Percentiles rank a stretch among this genome's conserved stretches.
phyloP scores from a whole-genome alignment of 306 rosid genomes.

The Acacia confusa region DNA sequence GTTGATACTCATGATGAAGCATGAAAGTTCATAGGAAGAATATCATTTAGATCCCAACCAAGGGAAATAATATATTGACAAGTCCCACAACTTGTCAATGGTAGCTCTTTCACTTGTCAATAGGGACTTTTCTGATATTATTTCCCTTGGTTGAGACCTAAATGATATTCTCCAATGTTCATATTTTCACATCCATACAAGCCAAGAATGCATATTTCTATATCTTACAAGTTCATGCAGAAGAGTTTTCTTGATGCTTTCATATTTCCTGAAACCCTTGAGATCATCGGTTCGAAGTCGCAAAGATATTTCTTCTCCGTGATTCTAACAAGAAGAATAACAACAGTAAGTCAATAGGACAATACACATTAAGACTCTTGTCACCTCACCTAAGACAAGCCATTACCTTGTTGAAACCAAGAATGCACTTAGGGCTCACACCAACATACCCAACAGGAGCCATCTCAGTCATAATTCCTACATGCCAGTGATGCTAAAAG shows the following conservation, averaged over 20 bases:
- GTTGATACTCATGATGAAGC: background rate
- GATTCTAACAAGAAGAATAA: constrained; percentile 52
- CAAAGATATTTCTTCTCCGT: constrained; percentile 93
- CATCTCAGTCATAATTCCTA: constrained; percentile 98
- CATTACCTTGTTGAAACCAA: constrained; percentile 88
- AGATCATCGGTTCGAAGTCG: constrained; percentile 96
- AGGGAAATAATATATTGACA: too few relatives aligned
- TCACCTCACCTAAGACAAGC: constrained; percentile 4
- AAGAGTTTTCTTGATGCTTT: constrained; percentile 84
- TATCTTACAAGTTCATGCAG: constrained; percentile 92
- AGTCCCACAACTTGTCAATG: too few relatives aligned
- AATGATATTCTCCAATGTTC: background rate
- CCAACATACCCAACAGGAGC: constrained; percentile 97
- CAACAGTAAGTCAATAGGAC: constrained; percentile 18
- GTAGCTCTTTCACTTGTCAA: too few relatives aligned
- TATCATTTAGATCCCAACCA: too few relatives aligned
- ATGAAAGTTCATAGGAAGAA: too few relatives aligned
- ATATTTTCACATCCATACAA: background rate
- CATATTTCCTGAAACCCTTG: constrained; percentile 90
- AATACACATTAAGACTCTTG: background rate
- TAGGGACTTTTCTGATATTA: too few relatives aligned
- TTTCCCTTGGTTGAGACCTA: too few relatives aligned
- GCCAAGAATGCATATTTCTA: background rate
- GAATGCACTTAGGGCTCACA: constrained; percentile 85
- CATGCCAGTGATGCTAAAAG: constrained; percentile 83